Evolutionary conservation across 2,329 filamentous ascomycete genomes (phyloP).

Genomic region (Penicillium brasilianum): DNA sequence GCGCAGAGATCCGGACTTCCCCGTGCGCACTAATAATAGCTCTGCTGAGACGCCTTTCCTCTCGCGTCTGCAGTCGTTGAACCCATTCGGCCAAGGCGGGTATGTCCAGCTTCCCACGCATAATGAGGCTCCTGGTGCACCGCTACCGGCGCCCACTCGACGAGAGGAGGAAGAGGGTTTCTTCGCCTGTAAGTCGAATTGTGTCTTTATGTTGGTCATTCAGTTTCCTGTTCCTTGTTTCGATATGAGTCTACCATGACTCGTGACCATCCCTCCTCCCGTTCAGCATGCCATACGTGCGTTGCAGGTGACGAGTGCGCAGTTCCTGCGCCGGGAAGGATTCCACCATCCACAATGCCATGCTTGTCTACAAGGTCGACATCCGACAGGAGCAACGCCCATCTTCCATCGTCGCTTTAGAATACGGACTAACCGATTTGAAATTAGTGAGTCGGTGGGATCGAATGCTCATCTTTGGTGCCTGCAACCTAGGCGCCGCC

Average conservation of each 20-base stretch:
- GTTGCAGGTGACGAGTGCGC: slow-evolving; percentile 40
- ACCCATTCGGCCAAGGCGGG: slow-evolving; percentile 80
- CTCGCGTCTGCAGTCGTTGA: slow-evolving; percentile 79
- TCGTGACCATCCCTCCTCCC: slow-evolving; percentile 26
- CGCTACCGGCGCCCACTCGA: slow-evolving; percentile 79
- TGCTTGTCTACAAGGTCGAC: slow-evolving; percentile 27
- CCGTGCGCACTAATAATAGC: slow-evolving; percentile 65
- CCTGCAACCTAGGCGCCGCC: slow-evolving; percentile 85
- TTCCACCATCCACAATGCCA: slow-evolving; percentile 12
- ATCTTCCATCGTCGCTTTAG: background rate
- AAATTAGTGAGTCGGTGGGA: slow-evolving; percentile 93
- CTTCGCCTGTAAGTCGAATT: slow-evolving; percentile 81
- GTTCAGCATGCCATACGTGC: slow-evolving; percentile 17
- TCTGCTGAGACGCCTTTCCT: slow-evolving; percentile 73
- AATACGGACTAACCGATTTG: slow-evolving; percentile 23
- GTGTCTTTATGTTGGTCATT: slow-evolving; percentile 16
- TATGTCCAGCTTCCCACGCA: slow-evolving; percentile 90
- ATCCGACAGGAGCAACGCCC: slow-evolving; percentile 24
- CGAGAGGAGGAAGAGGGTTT: slow-evolving; percentile 95
- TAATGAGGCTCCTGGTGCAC: slow-evolving; percentile 75
- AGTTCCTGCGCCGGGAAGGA: slow-evolving; percentile 47
- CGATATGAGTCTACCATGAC: slow-evolving; percentile 4
- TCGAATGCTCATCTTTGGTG: slow-evolving; percentile 86
- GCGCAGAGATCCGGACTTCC: slow-evolving; percentile 76
- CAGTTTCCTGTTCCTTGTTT: slow-evolving; percentile 17